A percentile compares a stretch with the other conserved stretches of the same genome.
These are phyloP conservation scores for Paecilomyces dactylethromorphus DNA, from an alignment of 2,329 filamentous ascomycete genomes.

Conservation along the genomic window DNA sequence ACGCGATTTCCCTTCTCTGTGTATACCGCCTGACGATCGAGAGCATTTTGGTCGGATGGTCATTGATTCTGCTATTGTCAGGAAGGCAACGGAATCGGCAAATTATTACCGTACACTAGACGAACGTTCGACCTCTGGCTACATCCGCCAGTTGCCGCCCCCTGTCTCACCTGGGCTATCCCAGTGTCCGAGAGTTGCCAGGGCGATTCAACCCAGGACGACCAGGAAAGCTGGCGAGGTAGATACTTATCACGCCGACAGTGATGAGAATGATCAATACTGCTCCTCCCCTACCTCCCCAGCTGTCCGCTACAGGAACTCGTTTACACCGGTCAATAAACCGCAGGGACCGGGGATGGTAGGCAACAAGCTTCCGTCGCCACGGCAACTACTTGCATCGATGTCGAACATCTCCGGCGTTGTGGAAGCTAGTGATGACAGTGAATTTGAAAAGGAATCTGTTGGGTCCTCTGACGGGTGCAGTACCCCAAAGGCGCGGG, in stretches of 20 bases:
- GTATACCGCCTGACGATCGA: slow-evolving; percentile 54
- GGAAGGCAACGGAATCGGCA: slow-evolving; percentile 40
- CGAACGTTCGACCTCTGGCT: slow-evolving; percentile 1
- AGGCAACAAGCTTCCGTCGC: slow-evolving; percentile 10
- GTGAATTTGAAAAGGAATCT: neutral
- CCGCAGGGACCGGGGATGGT: slow-evolving; percentile 19
- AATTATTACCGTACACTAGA: slow-evolving; percentile 27
- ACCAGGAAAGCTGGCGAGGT: neutral
- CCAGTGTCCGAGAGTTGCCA: slow-evolving; percentile 1
- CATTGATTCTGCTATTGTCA: slow-evolving; percentile 54
- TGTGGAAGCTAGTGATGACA: slow-evolving; percentile 1
- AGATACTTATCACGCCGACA: slow-evolving; percentile 9
- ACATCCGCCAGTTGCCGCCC: slow-evolving; percentile 3
- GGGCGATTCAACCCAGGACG: slow-evolving; percentile 17
- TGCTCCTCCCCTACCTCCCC: slow-evolving; percentile 31
- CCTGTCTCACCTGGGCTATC: slow-evolving; percentile 2
- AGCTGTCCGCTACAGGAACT: slow-evolving; percentile 28
- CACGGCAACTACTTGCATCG: slow-evolving; percentile 16
- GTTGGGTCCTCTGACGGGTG: neutral
- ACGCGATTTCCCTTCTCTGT: slow-evolving; percentile 66
- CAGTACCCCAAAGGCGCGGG: neutral
- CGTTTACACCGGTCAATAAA: slow-evolving; percentile 39
- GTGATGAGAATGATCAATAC: slow-evolving; percentile 18
- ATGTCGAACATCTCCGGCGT: slow-evolving; percentile 10
- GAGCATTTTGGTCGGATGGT: slow-evolving; percentile 61